phyloP scores from a whole-genome alignment of 2,329 filamentous ascomycete genomes.

The Sclerotinia glacialis region DNA sequence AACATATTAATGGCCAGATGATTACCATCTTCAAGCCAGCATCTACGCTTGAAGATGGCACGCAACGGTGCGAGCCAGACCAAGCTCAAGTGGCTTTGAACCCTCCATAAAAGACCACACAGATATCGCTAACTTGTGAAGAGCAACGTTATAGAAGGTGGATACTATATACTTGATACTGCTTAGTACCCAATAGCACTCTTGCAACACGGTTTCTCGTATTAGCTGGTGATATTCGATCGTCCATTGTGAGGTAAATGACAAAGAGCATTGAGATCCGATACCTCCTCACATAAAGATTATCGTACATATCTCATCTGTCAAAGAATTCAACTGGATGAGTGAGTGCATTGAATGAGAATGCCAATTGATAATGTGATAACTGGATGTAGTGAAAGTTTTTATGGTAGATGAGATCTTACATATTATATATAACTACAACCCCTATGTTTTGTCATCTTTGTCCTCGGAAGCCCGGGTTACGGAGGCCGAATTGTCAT shows the following conservation, averaged over 20 bases:
- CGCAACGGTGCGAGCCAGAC: not conserved
- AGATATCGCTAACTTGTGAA: too few relatives aligned
- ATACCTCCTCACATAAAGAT: not conserved
- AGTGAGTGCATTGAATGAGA: not conserved
- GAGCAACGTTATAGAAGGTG: not conserved
- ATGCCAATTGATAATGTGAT: not conserved
- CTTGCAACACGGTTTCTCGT: not conserved
- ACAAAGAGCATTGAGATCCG: not conserved
- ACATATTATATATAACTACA: too few relatives aligned
- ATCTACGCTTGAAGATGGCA: not conserved
- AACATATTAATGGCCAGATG: not conserved
- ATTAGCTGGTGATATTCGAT: not conserved
- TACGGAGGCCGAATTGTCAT: not conserved
- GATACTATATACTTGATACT: not conserved
- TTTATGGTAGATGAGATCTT: too few relatives aligned
- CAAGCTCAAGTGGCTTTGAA: not conserved
- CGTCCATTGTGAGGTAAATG: not conserved
- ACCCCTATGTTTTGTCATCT: not conserved
- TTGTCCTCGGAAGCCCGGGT: not conserved
- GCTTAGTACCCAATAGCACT: not conserved
- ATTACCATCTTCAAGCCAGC: not conserved
- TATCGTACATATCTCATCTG: too few relatives aligned
- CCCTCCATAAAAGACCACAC: not conserved
- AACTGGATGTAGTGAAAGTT: slow-evolving; percentile 5
- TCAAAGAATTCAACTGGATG: not conserved